Percentiles rank a stretch among this genome's conserved stretches.
Conservation (phyloP, 257 asterid genomes). For the Scutellaria baicalensis region DNA sequence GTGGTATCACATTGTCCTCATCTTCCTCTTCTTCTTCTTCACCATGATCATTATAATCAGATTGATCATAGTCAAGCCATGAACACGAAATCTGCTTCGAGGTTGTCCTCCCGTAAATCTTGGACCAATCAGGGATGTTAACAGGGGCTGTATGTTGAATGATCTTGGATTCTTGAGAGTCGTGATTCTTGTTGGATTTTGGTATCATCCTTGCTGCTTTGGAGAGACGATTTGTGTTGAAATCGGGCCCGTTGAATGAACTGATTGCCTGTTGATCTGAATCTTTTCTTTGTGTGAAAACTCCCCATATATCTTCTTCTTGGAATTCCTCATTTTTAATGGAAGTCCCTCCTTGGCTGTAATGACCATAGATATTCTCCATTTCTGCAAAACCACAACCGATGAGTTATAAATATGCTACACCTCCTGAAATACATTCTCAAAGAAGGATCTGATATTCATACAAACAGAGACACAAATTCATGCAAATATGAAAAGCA, state of each 20-base stretch:
- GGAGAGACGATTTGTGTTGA: too few relatives aligned
- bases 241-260: neutral
- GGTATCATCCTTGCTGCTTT: slow-evolving; percentile 17
- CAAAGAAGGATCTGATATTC: too few relatives aligned
- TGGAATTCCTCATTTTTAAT: slow-evolving; percentile 40
- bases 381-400: neutral
- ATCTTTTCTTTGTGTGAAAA: neutral
- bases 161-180: neutral
- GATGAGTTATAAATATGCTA: too few relatives aligned
- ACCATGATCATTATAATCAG: neutral
- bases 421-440: too few relatives aligned
- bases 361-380: neutral
- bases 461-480: too few relatives aligned
- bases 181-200: slow-evolving; percentile 3
- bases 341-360: neutral
- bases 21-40: slow-evolving; percentile 23
- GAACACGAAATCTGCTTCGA: neutral
- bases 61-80: neutral
- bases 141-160: slow-evolving; percentile 43
- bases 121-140: slow-evolving; percentile 56
- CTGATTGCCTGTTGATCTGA: neutral
- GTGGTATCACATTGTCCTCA: slow-evolving; percentile 29
- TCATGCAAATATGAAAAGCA: too few relatives aligned
- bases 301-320: slow-evolving; percentile 54
- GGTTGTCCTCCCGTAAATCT: slow-evolving; percentile 27